Percentiles rank a stretch among this genome's conserved stretches.
Conservation (phyloP, 768 basidiomycete species). For the Guyanaporus albipodus region DNA sequence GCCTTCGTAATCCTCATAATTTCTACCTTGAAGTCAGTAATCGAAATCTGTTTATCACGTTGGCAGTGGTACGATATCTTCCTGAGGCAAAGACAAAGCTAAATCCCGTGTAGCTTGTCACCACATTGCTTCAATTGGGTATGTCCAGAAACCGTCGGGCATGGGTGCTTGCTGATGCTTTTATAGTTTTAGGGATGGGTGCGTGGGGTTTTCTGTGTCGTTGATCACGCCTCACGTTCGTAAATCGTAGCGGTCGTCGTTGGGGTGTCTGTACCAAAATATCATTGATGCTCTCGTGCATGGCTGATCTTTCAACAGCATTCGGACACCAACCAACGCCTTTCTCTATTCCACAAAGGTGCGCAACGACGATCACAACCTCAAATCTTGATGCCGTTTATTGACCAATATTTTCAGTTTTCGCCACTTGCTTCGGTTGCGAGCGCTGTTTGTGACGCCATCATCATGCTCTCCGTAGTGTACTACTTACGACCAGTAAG, state of each 20-base stretch:
- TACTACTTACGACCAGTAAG: constrained; percentile 10
- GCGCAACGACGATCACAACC: neutral
- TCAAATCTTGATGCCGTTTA: neutral
- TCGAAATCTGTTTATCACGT: constrained; percentile 5
- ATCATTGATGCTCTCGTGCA: neutral
- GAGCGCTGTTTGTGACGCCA: constrained; percentile 6
- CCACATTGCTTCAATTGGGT: constrained; percentile 9
- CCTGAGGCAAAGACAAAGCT: neutral
- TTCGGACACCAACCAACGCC: neutral
- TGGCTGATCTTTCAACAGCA: neutral
- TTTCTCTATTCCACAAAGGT: neutral
- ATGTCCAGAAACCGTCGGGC: neutral
- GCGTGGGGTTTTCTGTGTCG: neutral
- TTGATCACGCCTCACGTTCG: neutral
- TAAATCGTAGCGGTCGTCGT: neutral
- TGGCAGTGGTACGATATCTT: constrained; percentile 12
- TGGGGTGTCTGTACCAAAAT: constrained; percentile 3
- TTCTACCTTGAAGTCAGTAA: constrained; percentile 9
- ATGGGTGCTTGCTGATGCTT: neutral
- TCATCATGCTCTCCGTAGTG: constrained; percentile 9
- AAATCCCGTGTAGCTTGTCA: neutral
- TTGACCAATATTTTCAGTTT: neutral
- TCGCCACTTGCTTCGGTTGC: neutral
- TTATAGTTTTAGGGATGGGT: constrained; percentile 11
- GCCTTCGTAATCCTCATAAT: neutral